Evolutionary conservation across 192 early-diverging fungal genomes (phyloP).

Genomic region (Coemansia sp.): DNA sequence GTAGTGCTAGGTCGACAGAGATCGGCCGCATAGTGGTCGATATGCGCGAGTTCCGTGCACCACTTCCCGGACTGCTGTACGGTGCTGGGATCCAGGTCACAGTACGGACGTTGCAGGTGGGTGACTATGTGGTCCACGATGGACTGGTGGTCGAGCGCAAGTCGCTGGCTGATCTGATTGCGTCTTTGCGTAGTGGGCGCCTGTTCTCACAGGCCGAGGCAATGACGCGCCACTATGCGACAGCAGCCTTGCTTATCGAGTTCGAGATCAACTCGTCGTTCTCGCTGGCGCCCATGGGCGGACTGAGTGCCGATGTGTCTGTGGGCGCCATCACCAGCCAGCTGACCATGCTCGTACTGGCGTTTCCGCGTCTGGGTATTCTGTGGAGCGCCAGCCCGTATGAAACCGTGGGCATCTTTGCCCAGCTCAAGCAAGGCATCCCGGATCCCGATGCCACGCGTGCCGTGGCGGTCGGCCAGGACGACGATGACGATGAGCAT

Average conservation of each 20-base stretch:
- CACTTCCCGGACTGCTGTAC: conserved; percentile 83
- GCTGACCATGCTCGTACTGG: conserved; percentile 65
- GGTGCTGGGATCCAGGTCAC: conserved; percentile 64
- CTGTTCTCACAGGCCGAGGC: conserved; percentile 87
- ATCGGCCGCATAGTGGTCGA: conserved; percentile 67
- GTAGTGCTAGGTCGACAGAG: conserved; percentile 11
- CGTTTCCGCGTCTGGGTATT: conserved; percentile 77
- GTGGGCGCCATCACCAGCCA: conserved; percentile 64
- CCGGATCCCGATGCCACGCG: conserved; percentile 66
- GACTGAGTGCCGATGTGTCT: conserved; percentile 50
- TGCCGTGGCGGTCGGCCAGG: conserved; percentile 67
- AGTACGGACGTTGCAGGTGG: conserved; percentile 83
- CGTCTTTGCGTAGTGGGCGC: conserved; percentile 74
- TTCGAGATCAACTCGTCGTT: conserved; percentile 85
- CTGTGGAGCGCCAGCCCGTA: conserved; percentile 84
- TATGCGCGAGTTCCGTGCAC: conserved; percentile 86
- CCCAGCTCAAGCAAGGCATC: conserved; percentile 77
- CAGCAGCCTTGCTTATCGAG: conserved; percentile 82
- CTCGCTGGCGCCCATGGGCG: conserved; percentile 55
- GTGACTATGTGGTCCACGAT: conserved; percentile 89
- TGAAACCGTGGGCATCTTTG: conserved; percentile 83
- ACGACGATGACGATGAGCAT: conserved; percentile 51
- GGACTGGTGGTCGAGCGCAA: conserved; percentile 89
- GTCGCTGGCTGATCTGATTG: conserved; percentile 79
- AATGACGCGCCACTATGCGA: conserved; percentile 78